Conservation (phyloP, 2,329 filamentous ascomycete species). For the Ophiostoma sp. region DNA sequence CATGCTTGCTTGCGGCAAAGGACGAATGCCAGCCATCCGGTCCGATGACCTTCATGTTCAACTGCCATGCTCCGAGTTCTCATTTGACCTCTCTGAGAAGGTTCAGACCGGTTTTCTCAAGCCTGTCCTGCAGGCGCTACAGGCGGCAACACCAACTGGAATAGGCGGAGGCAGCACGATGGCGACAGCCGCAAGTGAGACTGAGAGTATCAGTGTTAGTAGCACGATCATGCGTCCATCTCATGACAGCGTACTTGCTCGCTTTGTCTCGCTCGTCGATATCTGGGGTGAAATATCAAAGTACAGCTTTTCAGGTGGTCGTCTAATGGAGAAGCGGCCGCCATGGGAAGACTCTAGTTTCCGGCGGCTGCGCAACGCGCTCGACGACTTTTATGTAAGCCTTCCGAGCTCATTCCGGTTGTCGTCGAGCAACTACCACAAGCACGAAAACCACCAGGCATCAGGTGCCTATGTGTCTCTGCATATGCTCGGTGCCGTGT, state of each 20-base stretch:
- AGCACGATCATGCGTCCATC: conserved; percentile 21
- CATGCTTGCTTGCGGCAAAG: conserved; percentile 59
- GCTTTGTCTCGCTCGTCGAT: conserved; percentile 54
- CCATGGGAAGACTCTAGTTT: conserved; percentile 58
- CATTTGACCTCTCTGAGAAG: conserved; percentile 57
- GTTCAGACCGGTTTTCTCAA: conserved; percentile 48
- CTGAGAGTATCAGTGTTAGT: background rate
- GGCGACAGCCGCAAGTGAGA: background rate
- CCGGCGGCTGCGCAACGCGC: conserved; percentile 44
- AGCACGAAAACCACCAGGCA: conserved; percentile 58
- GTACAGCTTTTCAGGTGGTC: conserved; percentile 49
- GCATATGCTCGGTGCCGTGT: conserved; percentile 61
- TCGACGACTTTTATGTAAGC: conserved; percentile 47
- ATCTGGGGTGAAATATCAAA: conserved; percentile 54
- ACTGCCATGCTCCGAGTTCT: conserved; percentile 60
- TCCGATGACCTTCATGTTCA: conserved; percentile 58
- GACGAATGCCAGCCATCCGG: conserved; percentile 54
- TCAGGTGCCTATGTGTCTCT: conserved; percentile 61
- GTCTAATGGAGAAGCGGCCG: conserved; percentile 45
- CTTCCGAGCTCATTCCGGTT: conserved; percentile 55
- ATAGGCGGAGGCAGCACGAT: background rate
- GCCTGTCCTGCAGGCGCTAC: background rate
- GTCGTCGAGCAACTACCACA: conserved; percentile 56
- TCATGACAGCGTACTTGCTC: conserved; percentile 45
- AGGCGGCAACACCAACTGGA: background rate